Evolutionary conservation across 345 rosid species (phyloP).

Genomic region (Eucalyptus polyanthemos): DNA sequence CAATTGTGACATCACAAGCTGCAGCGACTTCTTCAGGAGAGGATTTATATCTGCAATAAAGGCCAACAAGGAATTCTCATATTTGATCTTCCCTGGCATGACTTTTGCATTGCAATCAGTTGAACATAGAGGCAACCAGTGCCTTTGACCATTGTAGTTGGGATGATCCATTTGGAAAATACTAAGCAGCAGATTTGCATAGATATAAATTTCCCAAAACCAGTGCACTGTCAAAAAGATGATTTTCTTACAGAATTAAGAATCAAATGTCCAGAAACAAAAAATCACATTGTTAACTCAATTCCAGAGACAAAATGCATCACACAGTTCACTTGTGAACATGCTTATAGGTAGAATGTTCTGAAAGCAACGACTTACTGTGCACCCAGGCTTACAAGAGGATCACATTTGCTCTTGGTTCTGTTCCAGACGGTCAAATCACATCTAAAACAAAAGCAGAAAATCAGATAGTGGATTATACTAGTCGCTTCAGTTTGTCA

Average conservation of each 20-base stretch:
- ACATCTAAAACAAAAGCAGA: conserved; percentile 25
- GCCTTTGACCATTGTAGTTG: background rate
- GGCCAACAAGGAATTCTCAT: background rate
- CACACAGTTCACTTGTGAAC: background rate
- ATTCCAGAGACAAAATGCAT: background rate
- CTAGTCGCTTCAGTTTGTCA: background rate
- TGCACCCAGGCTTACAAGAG: conserved; percentile 74
- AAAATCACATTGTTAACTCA: background rate
- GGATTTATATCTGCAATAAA: conserved; percentile 45
- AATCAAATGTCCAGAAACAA: background rate
- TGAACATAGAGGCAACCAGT: background rate
- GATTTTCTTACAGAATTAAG: background rate
- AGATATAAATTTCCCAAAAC: background rate
- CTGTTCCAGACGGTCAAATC: conserved; percentile 91
- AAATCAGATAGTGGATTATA: background rate
- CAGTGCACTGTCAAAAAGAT: background rate
- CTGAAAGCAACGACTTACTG: conserved; percentile 31
- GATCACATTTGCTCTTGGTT: conserved; percentile 89
- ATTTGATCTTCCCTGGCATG: background rate
- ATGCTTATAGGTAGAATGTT: background rate
- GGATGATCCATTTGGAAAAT: background rate
- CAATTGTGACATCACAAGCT: conserved; percentile 71
- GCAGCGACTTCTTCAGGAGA: conserved; percentile 91
- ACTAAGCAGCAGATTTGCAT: background rate
- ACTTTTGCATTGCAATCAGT: background rate